Evolutionary conservation across 805 yeast genomes (phyloP), one percentile per base, ranked within the genome.

Genomic region (Candida pseudoglaebosa): DNA sequence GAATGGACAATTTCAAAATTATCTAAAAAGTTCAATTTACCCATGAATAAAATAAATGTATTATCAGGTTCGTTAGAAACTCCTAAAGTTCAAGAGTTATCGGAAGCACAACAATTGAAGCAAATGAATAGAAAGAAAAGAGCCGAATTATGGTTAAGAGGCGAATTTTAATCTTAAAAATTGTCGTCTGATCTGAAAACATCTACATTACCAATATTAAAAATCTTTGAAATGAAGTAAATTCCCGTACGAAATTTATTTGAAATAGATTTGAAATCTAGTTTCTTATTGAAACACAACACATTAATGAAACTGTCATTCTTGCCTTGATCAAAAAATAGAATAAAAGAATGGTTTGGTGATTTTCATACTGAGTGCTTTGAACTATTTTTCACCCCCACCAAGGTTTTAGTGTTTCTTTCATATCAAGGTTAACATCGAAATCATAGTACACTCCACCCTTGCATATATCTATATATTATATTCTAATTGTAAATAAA

Each of bases 1-100:
- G 66, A 61, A 33, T 79, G 86, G 78, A 79, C 88, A 12, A 71
- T 83, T 45, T 70, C 74, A 39, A 72, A 68, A 10, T 67, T 86
- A 39, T 87, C 89, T 9, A 61, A 69, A 44, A 69, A 78, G 58
- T 87, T 70, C 54, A 61, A 68, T 22, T 34, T 39, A 16, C 34
- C 39, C 10, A 20, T 19, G 9, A 14, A 30, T 12, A 30, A 32
- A 30, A 14, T 37, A 2, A 37, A 37, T 26, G 34, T 30, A 13
- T 31, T 37, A 14, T 19, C 39, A 5, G 39, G 39, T 5, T 16
- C 26, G n/a, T 37, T 37, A 17, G 18, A 22, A 13, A 24, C 22
- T 7, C 47, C 48, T 32, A 57, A 56, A 34, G 56, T 59, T 34
- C 61, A 62, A 29, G 62, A 57, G 7, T 53, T 82, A 34, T 71